A percentile compares a stretch with the other conserved stretches of the same genome.
Evolutionary conservation across 1,284 basidiomycete genomes (phyloP).

Genomic region (Ustilago loliicola): DNA sequence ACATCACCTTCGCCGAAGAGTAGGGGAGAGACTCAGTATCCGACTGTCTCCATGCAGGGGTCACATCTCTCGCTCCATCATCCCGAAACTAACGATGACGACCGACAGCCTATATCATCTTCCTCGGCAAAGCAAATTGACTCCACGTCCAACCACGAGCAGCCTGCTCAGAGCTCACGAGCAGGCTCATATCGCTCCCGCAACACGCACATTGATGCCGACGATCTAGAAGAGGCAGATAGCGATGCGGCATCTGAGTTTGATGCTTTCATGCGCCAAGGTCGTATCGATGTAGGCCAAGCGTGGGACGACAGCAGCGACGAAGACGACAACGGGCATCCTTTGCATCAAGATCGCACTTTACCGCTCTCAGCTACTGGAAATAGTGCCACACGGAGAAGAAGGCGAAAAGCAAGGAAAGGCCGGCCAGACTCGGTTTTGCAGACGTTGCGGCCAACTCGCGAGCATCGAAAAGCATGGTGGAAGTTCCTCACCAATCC

Average conservation of each 20-base stretch:
- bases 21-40: not conserved
- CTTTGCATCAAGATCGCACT: conserved; percentile 29
- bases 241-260: conserved; percentile 47
- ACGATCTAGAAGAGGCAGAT: conserved; percentile 53
- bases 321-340: conserved; percentile 32
- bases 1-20: conserved; percentile 6
- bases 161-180: conserved; percentile 1
- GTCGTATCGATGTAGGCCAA: conserved; percentile 46
- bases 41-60: conserved; percentile 28
- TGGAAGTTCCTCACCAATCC: conserved; percentile 57
- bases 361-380: conserved; percentile 35
- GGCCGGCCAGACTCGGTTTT: conserved; percentile 30
- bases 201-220: conserved; percentile 11
- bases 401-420: conserved; percentile 7
- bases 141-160: not conserved
- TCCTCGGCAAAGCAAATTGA: not conserved
- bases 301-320: conserved; percentile 60
- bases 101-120: not conserved
- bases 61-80: conserved; percentile 24
- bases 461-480: conserved; percentile 46
- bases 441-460: conserved; percentile 31
- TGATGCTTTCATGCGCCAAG: conserved; percentile 39
- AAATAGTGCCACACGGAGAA: conserved; percentile 11
- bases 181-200: not conserved
- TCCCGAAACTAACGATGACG: not conserved